These are phyloP conservation scores for Acidomyces sp. DNA, from an alignment of 495 filamentous ascomycete species.

Conservation along the genomic window DNA sequence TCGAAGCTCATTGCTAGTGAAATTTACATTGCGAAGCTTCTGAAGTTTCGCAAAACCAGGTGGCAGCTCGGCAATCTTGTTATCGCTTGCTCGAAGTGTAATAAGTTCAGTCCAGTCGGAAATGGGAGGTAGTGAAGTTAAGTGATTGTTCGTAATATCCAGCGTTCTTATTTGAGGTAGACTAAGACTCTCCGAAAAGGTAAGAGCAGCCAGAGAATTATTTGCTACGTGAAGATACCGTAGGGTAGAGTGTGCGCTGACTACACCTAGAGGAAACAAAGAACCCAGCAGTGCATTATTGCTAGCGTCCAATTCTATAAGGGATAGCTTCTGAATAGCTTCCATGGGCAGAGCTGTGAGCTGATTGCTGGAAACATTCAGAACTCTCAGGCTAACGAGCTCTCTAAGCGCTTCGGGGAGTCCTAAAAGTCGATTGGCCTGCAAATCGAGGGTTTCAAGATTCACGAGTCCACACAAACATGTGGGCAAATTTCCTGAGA, in stretches of 20 bases:
- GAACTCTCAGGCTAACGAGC: conserved; percentile 50
- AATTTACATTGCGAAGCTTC: conserved; percentile 59
- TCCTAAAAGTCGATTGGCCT: conserved; percentile 62
- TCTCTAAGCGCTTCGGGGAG: conserved; percentile 56
- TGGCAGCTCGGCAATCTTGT: conserved; percentile 60
- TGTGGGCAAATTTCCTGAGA: conserved; percentile 51
- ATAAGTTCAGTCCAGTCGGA: conserved; percentile 56
- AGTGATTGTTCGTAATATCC: conserved; percentile 60
- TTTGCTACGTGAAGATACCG: conserved; percentile 62
- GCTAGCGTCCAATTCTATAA: conserved; percentile 62
- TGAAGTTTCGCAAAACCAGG: conserved; percentile 54
- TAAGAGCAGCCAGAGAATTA: conserved; percentile 55
- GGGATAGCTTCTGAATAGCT: conserved; percentile 47
- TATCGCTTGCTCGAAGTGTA: conserved; percentile 65
- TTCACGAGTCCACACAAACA: conserved; percentile 44
- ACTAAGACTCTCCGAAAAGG: conserved; percentile 36
- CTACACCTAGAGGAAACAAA: conserved; percentile 49
- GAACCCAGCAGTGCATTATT: conserved; percentile 66
- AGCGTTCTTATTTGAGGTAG: conserved; percentile 65
- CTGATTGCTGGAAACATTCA: conserved; percentile 68
- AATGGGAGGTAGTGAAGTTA: conserved; percentile 57
- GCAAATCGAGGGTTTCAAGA: conserved; percentile 69
- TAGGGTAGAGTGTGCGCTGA: conserved; percentile 41
- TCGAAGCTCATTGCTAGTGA: conserved; percentile 71
- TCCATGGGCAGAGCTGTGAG: conserved; percentile 58